Evolutionary conservation across 257 asterid genomes (phyloP).

Genomic region (Solanum tarapatanum): DNA sequence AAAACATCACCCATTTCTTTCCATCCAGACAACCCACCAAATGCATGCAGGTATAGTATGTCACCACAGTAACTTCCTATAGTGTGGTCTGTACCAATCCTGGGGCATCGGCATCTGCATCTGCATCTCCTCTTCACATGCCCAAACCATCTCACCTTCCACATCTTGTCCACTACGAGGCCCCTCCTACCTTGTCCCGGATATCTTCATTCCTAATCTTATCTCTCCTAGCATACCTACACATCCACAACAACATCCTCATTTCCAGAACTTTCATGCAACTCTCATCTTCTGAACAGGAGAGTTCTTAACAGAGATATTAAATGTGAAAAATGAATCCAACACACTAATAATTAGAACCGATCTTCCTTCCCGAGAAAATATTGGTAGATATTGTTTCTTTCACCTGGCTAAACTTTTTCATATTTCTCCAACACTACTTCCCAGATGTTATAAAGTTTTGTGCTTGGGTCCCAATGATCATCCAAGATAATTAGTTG

Average conservation of each 20-base stretch:
- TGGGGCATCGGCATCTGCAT: background rate
- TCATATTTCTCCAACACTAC: background rate
- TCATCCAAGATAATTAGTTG: background rate
- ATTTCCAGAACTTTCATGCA: background rate
- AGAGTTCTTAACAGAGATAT: background rate
- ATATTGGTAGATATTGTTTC: background rate
- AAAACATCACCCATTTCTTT: background rate
- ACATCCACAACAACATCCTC: background rate
- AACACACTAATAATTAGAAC: background rate
- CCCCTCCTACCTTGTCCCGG: background rate
- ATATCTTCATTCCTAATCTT: background rate
- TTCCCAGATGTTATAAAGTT: background rate
- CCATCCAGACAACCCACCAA: background rate
- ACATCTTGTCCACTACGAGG: background rate
- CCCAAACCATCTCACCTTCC: background rate
- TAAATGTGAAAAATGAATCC: background rate
- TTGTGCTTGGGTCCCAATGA: background rate
- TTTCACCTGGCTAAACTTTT: background rate
- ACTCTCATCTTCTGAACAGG: background rate
- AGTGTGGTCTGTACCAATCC: background rate
- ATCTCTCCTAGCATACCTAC: background rate
- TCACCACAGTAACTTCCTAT: background rate
- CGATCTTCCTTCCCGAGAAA: background rate
- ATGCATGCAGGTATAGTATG: background rate
- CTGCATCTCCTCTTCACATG: background rate